A percentile compares a stretch with the other conserved stretches of the same genome.
Evolutionary conservation across 2,329 filamentous ascomycete genomes (phyloP).

Genomic region (Cladosporium sp.): DNA sequence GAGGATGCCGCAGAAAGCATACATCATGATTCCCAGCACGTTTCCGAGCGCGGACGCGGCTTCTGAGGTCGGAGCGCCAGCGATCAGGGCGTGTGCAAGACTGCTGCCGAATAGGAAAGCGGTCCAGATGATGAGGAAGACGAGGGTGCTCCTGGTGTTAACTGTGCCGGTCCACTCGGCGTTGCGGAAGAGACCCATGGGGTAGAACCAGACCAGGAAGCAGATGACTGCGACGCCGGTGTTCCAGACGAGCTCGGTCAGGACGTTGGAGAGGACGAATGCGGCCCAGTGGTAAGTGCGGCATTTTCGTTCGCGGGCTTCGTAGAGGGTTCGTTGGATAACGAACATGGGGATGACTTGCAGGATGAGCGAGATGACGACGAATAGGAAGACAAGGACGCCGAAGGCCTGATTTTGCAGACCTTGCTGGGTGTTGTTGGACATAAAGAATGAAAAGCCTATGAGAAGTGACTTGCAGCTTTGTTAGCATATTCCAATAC

Average conservation of each 20-base stretch:
- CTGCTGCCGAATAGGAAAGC: constrained; percentile 65
- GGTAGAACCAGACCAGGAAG: constrained; percentile 58
- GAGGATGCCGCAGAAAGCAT: constrained; percentile 49
- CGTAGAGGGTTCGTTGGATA: constrained; percentile 50
- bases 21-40: constrained; percentile 34
- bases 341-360: constrained; percentile 53
- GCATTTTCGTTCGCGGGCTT: constrained; percentile 52
- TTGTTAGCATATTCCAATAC: background rate
- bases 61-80: constrained; percentile 58
- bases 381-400: constrained; percentile 40
- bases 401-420: constrained; percentile 38
- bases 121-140: constrained; percentile 56
- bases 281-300: constrained; percentile 67
- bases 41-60: constrained; percentile 55
- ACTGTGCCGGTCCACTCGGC: constrained; percentile 48
- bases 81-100: constrained; percentile 66
- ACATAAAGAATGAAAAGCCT: constrained; percentile 34
- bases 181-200: constrained; percentile 27
- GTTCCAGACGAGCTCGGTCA: constrained; percentile 61
- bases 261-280: constrained; percentile 62
- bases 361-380: constrained; percentile 38
- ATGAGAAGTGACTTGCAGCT: constrained; percentile 31
- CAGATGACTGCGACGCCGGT: constrained; percentile 53
- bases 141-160: constrained; percentile 32
- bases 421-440: constrained; percentile 27